Base-by-base conservation (phyloP, 2,329 filamentous ascomycete genomes). In the Epicoccum nigrum region DNA sequence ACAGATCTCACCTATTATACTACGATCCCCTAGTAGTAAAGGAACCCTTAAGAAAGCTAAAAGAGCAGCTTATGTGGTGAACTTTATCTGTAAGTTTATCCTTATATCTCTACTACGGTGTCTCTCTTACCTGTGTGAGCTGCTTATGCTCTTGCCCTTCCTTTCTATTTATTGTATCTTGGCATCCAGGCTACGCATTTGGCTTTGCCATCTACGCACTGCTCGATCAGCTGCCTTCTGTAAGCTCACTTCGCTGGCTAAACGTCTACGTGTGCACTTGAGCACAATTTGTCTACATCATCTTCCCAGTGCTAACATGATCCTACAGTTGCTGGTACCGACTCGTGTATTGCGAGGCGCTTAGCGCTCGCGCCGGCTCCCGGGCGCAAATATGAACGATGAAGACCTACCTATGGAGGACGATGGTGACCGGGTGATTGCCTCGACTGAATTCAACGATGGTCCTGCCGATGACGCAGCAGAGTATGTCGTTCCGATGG, bases 381-480 rank as follows among this genome's bases (percentile, higher is more conserved):
- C 17, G 35, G 42, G 49, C 44, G 39, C 43, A 54, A 53, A 43
- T 23, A 69, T 71, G 63, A 65, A 68, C 9, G 61, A 64, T 34
- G 60, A 60, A 16, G 67, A 71, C 46, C 62, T 60, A 32, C 43
- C 56, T n/a, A 71, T 71, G 63, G 64, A 56, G 12, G 68, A 68
- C 15, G 70, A 68, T 6, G 23, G 23, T 9, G 23, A 25, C 9
- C 23, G 9, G 27, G 55, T 61, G 7, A 55, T 71, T 13, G 50
- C 69, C 20, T 65, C 69, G 9, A 72, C 70, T 15, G 71, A 74
- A 43, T 37, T 65, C n/a, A 72, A 72, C 45, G 68, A 30, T 44
- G 49, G 38, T 1, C 21, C 39, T 9, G 23, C 64, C 2, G 56
- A 66, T 17, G 47, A 59, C 30, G 42, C 47, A 31, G 41, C 52